Evolutionary conservation across 768 basidiomycete species (phyloP), one percentile per base, ranked within the genome.

Genomic region (Calocybe cyanea): DNA sequence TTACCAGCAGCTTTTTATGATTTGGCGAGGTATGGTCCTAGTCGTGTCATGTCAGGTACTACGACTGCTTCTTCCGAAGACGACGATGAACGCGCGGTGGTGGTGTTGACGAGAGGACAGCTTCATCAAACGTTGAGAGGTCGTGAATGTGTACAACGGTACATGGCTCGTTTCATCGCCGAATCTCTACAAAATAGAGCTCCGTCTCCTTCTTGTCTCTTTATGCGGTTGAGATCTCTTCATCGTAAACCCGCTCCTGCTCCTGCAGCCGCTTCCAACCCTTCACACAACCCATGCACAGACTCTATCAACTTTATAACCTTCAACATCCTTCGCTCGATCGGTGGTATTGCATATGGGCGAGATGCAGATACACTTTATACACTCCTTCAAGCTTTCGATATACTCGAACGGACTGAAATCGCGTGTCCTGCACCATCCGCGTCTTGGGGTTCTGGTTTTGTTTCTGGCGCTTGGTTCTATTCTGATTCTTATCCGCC

Each of bases 291-390:
- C 11, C 25, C 25, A 28, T 89, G 87, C 62, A 65, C 67, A 46
- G 83, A 87, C 41, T 83, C 85, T 11, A 85, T 85, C 63, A 84
- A 87, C 63, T 85, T 81, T 60, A 79, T 89, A 66, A 78, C 77
- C 69, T 75, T 88, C 46, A 87, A 88, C 60, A 66, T 83, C 23
- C 64, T 87, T 33, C 79, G 86, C 45, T 75, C 80, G 17, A 75
- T 88, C 35, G 80, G 83, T 0, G 87, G 87, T 0, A 81, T 88
- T 46, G 77, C 85, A 1, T 72, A 70, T 44, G 86, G 86, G 38
- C 72, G 87, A 19, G 85, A 88, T 55, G 85, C 81, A 2, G 87
- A 89, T 57, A 81, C 84, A 41, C 62, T 89, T 18, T 85, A 73
- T 57, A 84, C 85, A 45, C 74, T 89, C 35, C 55, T 68, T 3